phyloP scores from a whole-genome alignment of 2,329 filamentous ascomycete species.

The Orbilia blumenaviensis region DNA sequence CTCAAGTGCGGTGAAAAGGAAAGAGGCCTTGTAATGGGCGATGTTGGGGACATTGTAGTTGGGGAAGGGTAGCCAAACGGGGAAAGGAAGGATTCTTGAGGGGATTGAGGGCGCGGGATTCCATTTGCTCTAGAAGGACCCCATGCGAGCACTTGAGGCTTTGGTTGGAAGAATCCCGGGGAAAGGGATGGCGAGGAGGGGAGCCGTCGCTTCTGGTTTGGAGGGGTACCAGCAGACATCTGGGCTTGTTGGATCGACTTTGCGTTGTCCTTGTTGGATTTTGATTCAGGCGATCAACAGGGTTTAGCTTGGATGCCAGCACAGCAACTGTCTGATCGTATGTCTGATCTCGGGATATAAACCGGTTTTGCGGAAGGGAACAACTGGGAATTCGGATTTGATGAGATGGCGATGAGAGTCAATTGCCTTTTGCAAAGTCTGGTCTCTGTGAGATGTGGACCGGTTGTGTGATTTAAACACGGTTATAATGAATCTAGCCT shows the following conservation, averaged over 20 bases:
- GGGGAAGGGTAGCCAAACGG: slow-evolving; percentile 43
- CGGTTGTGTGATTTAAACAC: not conserved
- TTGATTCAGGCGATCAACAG: slow-evolving; percentile 33
- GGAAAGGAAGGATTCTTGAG: slow-evolving; percentile 39
- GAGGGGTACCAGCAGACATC: slow-evolving; percentile 36
- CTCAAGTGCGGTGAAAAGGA: slow-evolving; percentile 49
- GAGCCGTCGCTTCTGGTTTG: slow-evolving; percentile 43
- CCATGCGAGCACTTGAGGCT: slow-evolving; percentile 21
- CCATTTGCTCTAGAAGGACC: slow-evolving; percentile 22
- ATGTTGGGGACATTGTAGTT: slow-evolving; percentile 41
- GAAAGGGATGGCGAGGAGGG: slow-evolving; percentile 42
- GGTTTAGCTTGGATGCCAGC: slow-evolving; percentile 23
- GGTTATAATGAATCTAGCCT: not conserved
- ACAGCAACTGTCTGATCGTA: slow-evolving; percentile 19
- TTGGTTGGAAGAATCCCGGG: slow-evolving; percentile 47
- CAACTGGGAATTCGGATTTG: not conserved
- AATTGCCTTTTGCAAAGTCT: slow-evolving; percentile 6
- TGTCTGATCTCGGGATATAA: slow-evolving; percentile 39
- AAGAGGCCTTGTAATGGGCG: slow-evolving; percentile 34
- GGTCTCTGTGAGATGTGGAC: not conserved
- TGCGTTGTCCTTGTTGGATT: slow-evolving; percentile 40
- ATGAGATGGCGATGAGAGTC: slow-evolving; percentile 21
- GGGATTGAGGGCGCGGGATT: slow-evolving; percentile 38
- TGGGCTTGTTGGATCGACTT: slow-evolving; percentile 13
- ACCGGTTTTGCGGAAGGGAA: slow-evolving; percentile 34